These are phyloP conservation scores for Pythium myriotylum DNA, from an alignment of 352 stramenopile species.

Conservation along the genomic window DNA sequence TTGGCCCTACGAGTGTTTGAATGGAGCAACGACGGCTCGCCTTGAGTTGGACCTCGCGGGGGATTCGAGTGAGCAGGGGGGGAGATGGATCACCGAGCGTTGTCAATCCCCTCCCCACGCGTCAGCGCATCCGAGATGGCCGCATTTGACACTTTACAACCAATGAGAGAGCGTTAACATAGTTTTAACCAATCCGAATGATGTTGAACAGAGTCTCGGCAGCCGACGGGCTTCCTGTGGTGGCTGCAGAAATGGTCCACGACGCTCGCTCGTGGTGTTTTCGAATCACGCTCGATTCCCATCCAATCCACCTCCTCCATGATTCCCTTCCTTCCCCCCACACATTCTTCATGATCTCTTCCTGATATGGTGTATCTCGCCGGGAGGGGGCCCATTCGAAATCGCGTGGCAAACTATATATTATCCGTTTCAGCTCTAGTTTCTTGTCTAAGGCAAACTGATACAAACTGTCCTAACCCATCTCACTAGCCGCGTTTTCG, in stretches of 20 bases:
- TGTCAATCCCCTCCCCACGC: slow-evolving; percentile 3
- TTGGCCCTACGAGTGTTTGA: too few relatives aligned
- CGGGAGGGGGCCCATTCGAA: too few relatives aligned
- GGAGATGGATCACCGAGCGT: background rate
- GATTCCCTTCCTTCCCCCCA: too few relatives aligned
- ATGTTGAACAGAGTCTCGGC: background rate
- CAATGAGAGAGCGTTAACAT: background rate
- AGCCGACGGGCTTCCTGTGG: too few relatives aligned
- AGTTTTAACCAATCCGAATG: slow-evolving; percentile 3
- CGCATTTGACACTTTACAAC: background rate
- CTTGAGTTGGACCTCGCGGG: background rate
- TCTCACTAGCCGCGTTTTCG: background rate
- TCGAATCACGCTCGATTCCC: background rate
- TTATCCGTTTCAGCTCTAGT: too few relatives aligned
- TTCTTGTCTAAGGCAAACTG: too few relatives aligned
- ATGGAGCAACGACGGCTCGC: too few relatives aligned
- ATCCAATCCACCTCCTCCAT: too few relatives aligned
- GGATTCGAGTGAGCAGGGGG: background rate
- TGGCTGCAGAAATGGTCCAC: slow-evolving; percentile 9
- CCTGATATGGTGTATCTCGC: too few relatives aligned
- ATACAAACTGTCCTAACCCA: background rate
- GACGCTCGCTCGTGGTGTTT: background rate
- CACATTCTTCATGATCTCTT: too few relatives aligned
- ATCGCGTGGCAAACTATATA: too few relatives aligned
- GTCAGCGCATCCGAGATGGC: slow-evolving; percentile 3